These are phyloP conservation scores for Fusarium xyrophilum DNA, from an alignment of 2,329 filamentous ascomycete genomes.

Conservation along the genomic window DNA sequence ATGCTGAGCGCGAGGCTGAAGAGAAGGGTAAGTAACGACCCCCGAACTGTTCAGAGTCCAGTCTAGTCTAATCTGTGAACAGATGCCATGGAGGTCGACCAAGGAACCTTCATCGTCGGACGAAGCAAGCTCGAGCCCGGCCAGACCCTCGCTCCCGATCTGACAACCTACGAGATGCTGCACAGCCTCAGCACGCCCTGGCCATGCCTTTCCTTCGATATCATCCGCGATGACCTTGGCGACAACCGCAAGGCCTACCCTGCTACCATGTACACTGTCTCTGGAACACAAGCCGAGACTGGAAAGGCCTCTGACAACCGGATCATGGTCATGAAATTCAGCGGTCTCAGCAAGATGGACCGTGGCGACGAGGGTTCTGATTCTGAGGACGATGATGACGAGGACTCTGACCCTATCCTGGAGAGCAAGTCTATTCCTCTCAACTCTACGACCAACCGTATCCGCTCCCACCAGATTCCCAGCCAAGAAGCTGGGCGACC, in stretches of 20 bases:
- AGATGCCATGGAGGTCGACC: constrained; percentile 91
- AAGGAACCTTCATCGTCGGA: constrained; percentile 94
- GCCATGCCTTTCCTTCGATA: constrained; percentile 96
- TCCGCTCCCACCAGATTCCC: constrained; percentile 83
- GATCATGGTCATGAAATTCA: constrained; percentile 95
- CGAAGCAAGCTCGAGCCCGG: constrained; percentile 89
- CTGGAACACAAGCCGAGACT: constrained; percentile 89
- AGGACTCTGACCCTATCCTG: constrained; percentile 85
- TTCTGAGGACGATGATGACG: constrained; percentile 76
- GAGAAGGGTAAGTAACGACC: constrained; percentile 62
- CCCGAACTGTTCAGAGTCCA: accelerated
- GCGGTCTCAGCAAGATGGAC: constrained; percentile 87
- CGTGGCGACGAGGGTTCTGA: constrained; percentile 71
- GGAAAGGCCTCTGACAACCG: constrained; percentile 83
- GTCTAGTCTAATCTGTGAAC: constrained; percentile 6
- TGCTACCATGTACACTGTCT: constrained; percentile 92
- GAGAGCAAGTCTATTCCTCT: constrained; percentile 91
- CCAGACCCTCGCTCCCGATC: constrained; percentile 88
- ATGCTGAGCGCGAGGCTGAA: constrained; percentile 90
- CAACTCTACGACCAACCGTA: constrained; percentile 88
- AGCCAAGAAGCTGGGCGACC: constrained; percentile 72
- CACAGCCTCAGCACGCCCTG: constrained; percentile 93
- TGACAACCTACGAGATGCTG: constrained; percentile 97
- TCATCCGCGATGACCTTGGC: constrained; percentile 84
- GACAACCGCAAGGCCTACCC: constrained; percentile 93